Conservation (phyloP, 257 asterid genomes). For the Plantago ovata region DNA sequence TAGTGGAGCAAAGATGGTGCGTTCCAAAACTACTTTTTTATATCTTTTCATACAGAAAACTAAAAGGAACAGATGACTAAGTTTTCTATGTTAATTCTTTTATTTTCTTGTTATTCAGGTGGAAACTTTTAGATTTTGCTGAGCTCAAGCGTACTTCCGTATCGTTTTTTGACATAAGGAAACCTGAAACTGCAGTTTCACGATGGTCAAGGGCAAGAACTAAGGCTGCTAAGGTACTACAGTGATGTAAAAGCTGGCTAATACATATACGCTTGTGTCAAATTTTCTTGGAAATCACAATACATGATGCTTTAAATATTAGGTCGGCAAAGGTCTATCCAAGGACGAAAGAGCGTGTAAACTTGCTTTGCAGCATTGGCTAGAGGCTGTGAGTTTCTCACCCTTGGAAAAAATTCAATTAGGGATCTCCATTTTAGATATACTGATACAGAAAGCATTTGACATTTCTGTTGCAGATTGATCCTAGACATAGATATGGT, state of each 20-base stretch:
- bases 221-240: constrained; percentile 65
- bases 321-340: constrained; percentile 86
- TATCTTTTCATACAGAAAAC: background rate
- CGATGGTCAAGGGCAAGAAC: constrained; percentile 84
- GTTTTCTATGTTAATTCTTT: background rate
- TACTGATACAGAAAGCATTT: background rate
- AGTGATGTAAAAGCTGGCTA: background rate
- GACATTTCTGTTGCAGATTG: constrained; percentile 42
- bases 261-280: background rate
- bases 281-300: too few relatives aligned
- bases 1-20: constrained; percentile 85
- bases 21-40: background rate
- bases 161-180: constrained; percentile 69
- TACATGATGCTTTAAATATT: background rate
- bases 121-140: constrained; percentile 82
- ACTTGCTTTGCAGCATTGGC: constrained; percentile 92
- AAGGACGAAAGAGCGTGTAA: constrained; percentile 72
- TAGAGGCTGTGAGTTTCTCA: constrained; percentile 73
- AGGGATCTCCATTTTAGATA: background rate
- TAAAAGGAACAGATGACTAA: too few relatives aligned
- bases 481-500: constrained; percentile 88
- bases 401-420: constrained; percentile 1
- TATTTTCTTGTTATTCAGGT: constrained; percentile 39
- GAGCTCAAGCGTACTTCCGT: constrained; percentile 70
- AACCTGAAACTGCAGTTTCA: constrained; percentile 64